Evolutionary conservation across 2,329 filamentous ascomycete species (phyloP), one percentile per base, ranked within the genome.

Genomic region (Nigrospora osmanthi): DNA sequence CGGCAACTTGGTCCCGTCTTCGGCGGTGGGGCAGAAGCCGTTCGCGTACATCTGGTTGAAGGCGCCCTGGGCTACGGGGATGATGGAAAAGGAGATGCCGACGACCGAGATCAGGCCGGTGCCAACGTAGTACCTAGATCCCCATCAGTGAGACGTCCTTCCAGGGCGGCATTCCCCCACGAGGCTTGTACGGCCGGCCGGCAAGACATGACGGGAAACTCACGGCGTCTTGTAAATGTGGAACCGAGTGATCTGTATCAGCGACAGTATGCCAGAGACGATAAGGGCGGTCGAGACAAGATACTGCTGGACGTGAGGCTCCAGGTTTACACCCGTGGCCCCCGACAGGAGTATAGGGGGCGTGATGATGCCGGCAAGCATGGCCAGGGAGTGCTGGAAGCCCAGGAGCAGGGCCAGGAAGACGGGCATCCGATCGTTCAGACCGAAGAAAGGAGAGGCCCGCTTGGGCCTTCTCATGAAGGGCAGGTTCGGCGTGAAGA

Each of bases 41-140:
- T 83, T 85, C 40, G 68, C 69, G 60, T 91, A 91, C 85, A 90
- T 91, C 58, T 91, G 85, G 2, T 70, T 61, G 36, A 93, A 77
- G 4, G 81, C 85, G 39, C 86, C 84, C 31, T 75, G 76, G 1
- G 86, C 85, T 23, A 89, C 80, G 4, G 84, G 78, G 49, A 90
- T 87, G 48, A 86, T 83, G 38, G 84, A 75, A 59, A 91, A 91
- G 0, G 85, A 87, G 14, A 88, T 84, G 14, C 85, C 86, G 4
- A 89, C 85, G 4, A 89, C 88, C 0, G 84, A 88, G 47, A 93
- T 81, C 19, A 93, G 67, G 3, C 88, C 88, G 0, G 88, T 93
- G 11, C 88, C 86, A 47, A 89, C 66, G 51, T 80, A 87, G 60
- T 89, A 89, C 3, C 81, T 84, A 34, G 11, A 19, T 19, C 2